Conservation (phyloP, 2,329 filamentous ascomycete species). For the Ophiostoma ips region DNA sequence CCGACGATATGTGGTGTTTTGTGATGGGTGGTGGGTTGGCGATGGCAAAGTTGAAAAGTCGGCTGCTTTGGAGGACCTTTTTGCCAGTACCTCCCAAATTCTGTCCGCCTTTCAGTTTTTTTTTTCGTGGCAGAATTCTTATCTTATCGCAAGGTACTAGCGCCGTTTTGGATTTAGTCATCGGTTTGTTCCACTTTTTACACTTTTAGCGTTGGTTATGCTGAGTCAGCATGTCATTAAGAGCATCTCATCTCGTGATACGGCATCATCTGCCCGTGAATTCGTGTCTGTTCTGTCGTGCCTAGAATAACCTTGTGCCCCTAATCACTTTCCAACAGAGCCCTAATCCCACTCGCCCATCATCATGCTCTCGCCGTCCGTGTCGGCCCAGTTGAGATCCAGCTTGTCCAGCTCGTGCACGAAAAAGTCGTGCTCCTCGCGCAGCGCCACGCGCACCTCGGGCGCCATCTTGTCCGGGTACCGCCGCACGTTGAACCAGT, state of each 20-base stretch:
- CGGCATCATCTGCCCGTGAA: no score
- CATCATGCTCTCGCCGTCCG: slow-evolving; percentile 19
- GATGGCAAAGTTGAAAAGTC: neutral
- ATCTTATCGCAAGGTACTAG: neutral
- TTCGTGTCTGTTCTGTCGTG: no score
- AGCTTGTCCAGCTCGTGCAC: slow-evolving; percentile 62
- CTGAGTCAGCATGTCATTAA: no score
- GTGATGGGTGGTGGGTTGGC: neutral
- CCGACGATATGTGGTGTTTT: neutral
- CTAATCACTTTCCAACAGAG: no score
- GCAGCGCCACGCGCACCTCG: slow-evolving; percentile 42
- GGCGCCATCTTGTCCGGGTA: slow-evolving; percentile 67
- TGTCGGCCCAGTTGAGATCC: slow-evolving; percentile 31
- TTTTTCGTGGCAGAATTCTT: slow-evolving; percentile 1
- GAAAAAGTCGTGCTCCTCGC: slow-evolving; percentile 70
- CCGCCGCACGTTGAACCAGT: slow-evolving; percentile 80
- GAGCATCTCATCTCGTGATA: no score
- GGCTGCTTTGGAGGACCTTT: neutral
- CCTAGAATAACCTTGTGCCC: no score
- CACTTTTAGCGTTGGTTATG: no score
- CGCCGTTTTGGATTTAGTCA: neutral
- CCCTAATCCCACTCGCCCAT: slow-evolving; percentile 16
- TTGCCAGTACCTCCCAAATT: neutral
- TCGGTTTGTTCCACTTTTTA: no score
- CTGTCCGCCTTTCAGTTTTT: slow-evolving; percentile 1